These are phyloP conservation scores for Elongisporangium senticosum DNA, from an alignment of 352 stramenopile genomes.

Conservation along the genomic window DNA sequence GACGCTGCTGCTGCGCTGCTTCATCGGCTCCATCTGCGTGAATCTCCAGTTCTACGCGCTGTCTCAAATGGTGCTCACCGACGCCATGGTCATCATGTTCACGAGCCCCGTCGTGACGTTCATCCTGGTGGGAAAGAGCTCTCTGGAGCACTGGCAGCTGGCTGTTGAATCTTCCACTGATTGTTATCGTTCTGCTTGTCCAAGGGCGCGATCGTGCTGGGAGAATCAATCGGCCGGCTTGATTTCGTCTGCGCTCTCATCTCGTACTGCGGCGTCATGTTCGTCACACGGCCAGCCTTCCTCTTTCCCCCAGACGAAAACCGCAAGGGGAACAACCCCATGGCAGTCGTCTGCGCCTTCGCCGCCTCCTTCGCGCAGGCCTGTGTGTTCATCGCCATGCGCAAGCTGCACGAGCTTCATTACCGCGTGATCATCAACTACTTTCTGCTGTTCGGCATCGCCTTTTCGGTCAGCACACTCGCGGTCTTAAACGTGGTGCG, in stretches of 20 bases:
- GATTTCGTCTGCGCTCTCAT: constrained; percentile 34
- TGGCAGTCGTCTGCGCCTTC: constrained; percentile 30
- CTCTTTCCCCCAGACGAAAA: constrained; percentile 29
- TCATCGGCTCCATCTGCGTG: constrained; percentile 46
- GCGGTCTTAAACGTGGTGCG: constrained; percentile 23
- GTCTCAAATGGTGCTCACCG: constrained; percentile 66
- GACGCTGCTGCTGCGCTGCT: constrained; percentile 42
- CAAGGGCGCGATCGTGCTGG: constrained; percentile 37
- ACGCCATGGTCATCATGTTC: constrained; percentile 64
- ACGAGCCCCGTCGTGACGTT: constrained; percentile 60
- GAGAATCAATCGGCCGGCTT: constrained; percentile 37
- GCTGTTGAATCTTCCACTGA: not conserved
- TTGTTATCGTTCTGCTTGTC: not conserved
- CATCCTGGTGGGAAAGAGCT: constrained; percentile 25
- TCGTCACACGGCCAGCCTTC: constrained; percentile 44
- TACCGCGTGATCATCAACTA: constrained; percentile 38
- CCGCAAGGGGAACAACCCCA: constrained; percentile 13
- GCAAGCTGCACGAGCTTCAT: constrained; percentile 43
- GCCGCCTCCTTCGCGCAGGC: constrained; percentile 23
- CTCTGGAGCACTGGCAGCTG: not conserved
- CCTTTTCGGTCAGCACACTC: constrained; percentile 20
- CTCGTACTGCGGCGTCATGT: constrained; percentile 49
- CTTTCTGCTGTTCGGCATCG: constrained; percentile 34
- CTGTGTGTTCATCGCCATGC: constrained; percentile 39
- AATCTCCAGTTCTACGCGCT: constrained; percentile 56